Evolutionary conservation across 140 eudicot genomes (phyloP), one percentile per base, ranked within the genome.

Genomic region (Stevia rebaudiana): DNA sequence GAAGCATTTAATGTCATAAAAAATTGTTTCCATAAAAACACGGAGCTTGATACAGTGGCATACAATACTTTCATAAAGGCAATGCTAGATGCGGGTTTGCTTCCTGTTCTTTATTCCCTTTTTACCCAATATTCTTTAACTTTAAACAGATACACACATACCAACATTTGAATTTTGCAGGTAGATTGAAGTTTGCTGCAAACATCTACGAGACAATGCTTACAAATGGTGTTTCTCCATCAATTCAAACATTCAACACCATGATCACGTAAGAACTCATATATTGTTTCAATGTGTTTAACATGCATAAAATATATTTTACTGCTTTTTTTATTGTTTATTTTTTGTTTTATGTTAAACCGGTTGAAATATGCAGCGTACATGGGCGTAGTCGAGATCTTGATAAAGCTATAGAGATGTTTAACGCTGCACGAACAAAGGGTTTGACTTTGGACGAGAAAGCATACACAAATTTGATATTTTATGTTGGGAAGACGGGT

Each of bases 401-500:
- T 10, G 82, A 78, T 70, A 87, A 90, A 81, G 97, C 88, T 23
- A 76, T 78, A 43, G 86, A 87, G 80, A 79, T 84, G 76, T 84
- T 90, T 54, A 70, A 80, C 60, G 48, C 60, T 79, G 97, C 94
- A 61, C 84, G 71, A 52, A 77, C 75, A 53, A 74, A 55, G 83
- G 88, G 95, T 0, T 68, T 80, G 46, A 40, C 86, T 54, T 59
- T 90, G 80, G 97, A 87, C 80, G 95, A 87, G 83, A 87, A 82
- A 77, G 86, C 78, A 57, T 90, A 87, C 75, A 74, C 91, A 23
- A 90, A 86, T 76, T 37, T 90, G 83, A 90, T 90, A 54, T 68
- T 80, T 81, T 71, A 79, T 69, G 79, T 76, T 65, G 97, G 95
- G 60, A 90, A 90, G 80, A 87, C 95, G 69, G 95, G 97, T 90